Evolutionary conservation across 768 basidiomycete species (phyloP), one percentile per base, ranked within the genome.

Genomic region (Galerina marginata): DNA sequence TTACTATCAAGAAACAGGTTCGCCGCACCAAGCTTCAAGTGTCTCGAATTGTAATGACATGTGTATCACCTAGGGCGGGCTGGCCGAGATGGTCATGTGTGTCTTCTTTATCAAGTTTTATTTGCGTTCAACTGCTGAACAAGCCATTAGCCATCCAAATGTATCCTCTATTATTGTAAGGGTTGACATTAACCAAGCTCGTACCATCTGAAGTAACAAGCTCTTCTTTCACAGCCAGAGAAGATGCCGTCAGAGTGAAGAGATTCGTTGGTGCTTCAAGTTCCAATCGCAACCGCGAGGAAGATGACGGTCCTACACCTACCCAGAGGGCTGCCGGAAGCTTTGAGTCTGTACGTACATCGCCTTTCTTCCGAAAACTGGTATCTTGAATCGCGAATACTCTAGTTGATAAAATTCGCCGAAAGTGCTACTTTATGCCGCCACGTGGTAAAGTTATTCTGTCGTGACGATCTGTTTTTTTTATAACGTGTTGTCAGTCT

Each of bases 1-100:
- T 0, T 95, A 88, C 71, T 95, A 95, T 71, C 93, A 94, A 71
- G 93, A 94, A 73, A 93, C 92, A 63, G 91, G 90, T 87, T 65
- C 23, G 79, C 60, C 9, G 44, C 29, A 23, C 25, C n/a, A 25
- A 11, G 33, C 9, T 47, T 16, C 40, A 25, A 43, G 9, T 15
- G 56, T 11, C 7, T 36, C 29, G 29, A 33, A 39, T 47, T 39
- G 23, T 69, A 14, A n/a, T 40, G 50, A 60, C 5, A 11, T 3
- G 62, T 51, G 10, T 51, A 46, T 44, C 26, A 10, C 48, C 6
- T 16, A 90, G 91, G 92, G 45, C 82, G 92, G 51, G 92, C 90
- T 57, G 93, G 92, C 26, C 83, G 93, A 54, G 91, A 94, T 68
- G 90, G 90, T 36, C 69, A 74, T 61, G 92, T 91, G 64, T 66